Conservation (phyloP, 176 grass and related monocot species). For the Chrysopogon serrulatus region DNA sequence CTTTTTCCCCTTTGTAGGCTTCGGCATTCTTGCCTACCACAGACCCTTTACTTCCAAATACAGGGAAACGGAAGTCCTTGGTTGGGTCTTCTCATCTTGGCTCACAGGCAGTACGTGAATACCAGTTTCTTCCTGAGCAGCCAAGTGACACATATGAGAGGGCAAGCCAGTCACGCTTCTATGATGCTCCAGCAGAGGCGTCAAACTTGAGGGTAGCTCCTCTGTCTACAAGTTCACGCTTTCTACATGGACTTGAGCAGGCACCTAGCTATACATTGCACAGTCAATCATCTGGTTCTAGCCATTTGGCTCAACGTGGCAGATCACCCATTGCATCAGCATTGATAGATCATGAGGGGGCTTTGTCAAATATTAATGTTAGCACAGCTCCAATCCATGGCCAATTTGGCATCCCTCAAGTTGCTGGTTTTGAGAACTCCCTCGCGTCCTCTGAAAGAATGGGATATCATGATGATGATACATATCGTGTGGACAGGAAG, state of each 20-base stretch:
- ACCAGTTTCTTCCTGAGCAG: constrained; percentile 88
- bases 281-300: constrained; percentile 55
- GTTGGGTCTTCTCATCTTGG: constrained; percentile 46
- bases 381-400: constrained; percentile 37
- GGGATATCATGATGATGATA: constrained; percentile 57
- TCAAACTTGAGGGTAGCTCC: constrained; percentile 38
- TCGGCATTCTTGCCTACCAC: constrained; percentile 58
- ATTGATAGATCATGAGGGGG: constrained; percentile 51
- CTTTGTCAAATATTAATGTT: constrained; percentile 44
- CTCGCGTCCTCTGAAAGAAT: constrained; percentile 52
- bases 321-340: constrained; percentile 31
- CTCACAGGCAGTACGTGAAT: constrained; percentile 63
- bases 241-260: constrained; percentile 55
- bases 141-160: constrained; percentile 66
- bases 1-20: constrained; percentile 40
- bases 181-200: constrained; percentile 56
- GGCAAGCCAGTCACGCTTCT: constrained; percentile 41
- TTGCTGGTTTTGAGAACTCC: constrained; percentile 43
- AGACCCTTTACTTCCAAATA: constrained; percentile 49
- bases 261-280: constrained; percentile 60
- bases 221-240: constrained; percentile 39
- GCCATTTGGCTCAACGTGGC: constrained; percentile 52
- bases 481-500: constrained; percentile 69
- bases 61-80: constrained; percentile 54
- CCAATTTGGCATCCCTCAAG: constrained; percentile 47